Evolutionary conservation across 2,329 filamentous ascomycete species (phyloP), one percentile per base, ranked within the genome.

Genomic region (Lasiodiplodia hormozganensis): DNA sequence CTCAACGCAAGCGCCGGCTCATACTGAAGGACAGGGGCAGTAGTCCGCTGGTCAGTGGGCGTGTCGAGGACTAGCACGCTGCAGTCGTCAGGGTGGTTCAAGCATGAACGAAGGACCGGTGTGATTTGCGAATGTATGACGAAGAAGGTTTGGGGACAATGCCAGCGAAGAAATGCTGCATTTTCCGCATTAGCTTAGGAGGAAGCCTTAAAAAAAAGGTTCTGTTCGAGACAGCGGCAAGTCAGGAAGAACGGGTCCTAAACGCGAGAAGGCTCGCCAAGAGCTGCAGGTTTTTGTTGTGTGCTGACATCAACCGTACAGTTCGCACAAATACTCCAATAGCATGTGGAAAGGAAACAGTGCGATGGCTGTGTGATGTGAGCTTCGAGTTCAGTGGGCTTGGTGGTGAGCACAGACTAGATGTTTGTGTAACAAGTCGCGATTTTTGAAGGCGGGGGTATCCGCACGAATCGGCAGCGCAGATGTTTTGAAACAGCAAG

Each of bases 171-270:
- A 11, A 40, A 16, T 40, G 47, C 62, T 65, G 21, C 31, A 21
- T 51, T n/a, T 49, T 51, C 58, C 58, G 58, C 58, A 62, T 62
- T 28, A 16, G 58, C 58, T 51, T 62, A 62, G 58, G 21, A 12
- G 36, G 38, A 47, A 47, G 21, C 36, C 2, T 57, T 57, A 57
- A 34, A 36, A 21, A 21, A 25, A 38, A 7, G 40, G 18, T 25
- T n/a, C 21, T 5, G 21, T n/a, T 31, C 38, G 31, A 62, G 40
- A 62, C 58, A 62, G 21, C 49, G 1, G 31, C 38, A 23, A 62
- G 34, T 12, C 57, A 62, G 10, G n/a, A 25, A 21, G 40, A 3
- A 34, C 21, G 4, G 28, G 31, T 36, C 38, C 21, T 21, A 57
- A 47, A 38, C 21, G 21, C 36, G 40, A 43, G 36, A 10, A 14